Evolutionary conservation across 371 early-diverging fungal genomes (phyloP), one percentile per base, ranked within the genome.

Genomic region (Mortierella sp.): DNA sequence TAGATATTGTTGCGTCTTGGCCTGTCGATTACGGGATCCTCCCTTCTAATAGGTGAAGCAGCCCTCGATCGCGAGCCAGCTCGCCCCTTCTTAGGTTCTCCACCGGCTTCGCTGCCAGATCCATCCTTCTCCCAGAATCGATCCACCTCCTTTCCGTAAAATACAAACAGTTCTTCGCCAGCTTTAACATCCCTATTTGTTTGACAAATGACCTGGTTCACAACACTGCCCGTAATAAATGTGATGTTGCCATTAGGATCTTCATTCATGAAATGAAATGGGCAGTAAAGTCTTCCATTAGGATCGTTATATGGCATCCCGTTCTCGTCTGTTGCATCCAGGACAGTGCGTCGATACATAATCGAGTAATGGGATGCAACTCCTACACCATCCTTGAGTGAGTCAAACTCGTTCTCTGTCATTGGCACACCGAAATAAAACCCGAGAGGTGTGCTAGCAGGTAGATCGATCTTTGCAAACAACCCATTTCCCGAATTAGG

Each of bases 381-480:
- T 0, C 95, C 95, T 2, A 92, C 86, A n/a, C 87, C 86, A 67
- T 96, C 96, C 73, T 96, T 96, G 55, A 91, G 77, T 10, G 91
- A 88, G 72, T 96, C 96, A 76, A 94, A 96, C 69, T 96, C 96
- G 72, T 94, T 93, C 67, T 95, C 95, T 4, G 94, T 93, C 94
- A 95, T 95, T 7, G 97, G 97, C 5, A 96, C 95, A 7, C 97
- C 97, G 84, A 96, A 96, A 74, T 96, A 96, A 72, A 96, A 96
- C 2, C 97, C 97, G 2, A 96, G 77, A 0, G 94, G 91, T 4
- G 91, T 91, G 24, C 90, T 87, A 10, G 80, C 84, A 6, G 96
- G 96, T 4, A 96, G 70, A 43, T 87, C 86, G 13, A 92, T 88
- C 58, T 80, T 86, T 2, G 96, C 96, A 85, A 96, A 94, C 4